phyloP scores from a whole-genome alignment of 257 asterid genomes.

The Solanum pinnatisectum region DNA sequence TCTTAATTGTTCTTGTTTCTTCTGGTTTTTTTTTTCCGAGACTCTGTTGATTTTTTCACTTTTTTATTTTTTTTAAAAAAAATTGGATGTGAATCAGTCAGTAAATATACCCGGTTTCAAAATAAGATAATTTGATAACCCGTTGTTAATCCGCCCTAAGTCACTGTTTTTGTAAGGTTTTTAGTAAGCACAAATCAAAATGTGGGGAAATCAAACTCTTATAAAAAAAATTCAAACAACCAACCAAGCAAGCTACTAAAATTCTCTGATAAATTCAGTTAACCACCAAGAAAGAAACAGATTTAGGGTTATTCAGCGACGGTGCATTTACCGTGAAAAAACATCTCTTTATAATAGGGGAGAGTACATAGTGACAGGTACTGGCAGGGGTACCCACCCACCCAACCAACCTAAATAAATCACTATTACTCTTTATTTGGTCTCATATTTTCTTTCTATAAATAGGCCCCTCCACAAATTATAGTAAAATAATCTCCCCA shows the following conservation, averaged over 20 bases:
- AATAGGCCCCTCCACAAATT: background rate
- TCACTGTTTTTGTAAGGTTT: background rate
- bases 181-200: background rate
- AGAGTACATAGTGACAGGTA: background rate
- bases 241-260: too few species aligned
- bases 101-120: background rate
- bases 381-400: background rate
- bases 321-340: background rate
- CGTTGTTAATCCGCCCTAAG: background rate
- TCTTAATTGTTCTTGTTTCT: too few species aligned
- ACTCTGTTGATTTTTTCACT: background rate
- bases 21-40: too few species aligned
- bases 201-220: too few species aligned
- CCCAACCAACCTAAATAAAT: background rate
- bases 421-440: background rate
- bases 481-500: background rate
- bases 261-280: too few species aligned
- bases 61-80: too few species aligned
- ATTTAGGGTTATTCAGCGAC: background rate
- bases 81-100: background rate
- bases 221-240: too few species aligned
- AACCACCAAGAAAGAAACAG: background rate
- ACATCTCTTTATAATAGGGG: background rate
- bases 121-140: background rate
- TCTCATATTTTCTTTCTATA: background rate